phyloP scores from a whole-genome alignment of 345 rosid species.

The Ceriops tagal region DNA sequence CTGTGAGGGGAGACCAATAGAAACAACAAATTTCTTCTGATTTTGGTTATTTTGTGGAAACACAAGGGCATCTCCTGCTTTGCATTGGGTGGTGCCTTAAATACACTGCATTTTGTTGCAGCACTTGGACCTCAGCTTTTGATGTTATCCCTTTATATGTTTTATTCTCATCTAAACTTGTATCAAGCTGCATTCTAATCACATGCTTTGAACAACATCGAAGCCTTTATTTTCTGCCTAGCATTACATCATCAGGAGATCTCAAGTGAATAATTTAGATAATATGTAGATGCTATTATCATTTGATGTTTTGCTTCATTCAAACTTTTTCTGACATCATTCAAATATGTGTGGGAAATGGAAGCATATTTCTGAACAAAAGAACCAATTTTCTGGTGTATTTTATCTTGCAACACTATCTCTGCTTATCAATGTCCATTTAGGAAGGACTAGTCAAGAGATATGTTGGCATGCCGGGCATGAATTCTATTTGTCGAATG shows the following conservation, averaged over 20 bases:
- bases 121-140: no score
- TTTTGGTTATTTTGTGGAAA: no score
- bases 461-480: slow-evolving; percentile 78
- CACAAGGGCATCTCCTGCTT: no score
- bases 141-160: no score
- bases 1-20: no score
- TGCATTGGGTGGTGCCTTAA: no score
- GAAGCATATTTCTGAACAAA: background rate
- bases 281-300: background rate
- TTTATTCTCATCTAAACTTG: no score
- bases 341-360: background rate
- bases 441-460: slow-evolving; percentile 58
- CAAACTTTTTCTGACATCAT: background rate
- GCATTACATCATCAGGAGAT: background rate
- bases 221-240: no score
- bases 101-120: no score
- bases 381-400: background rate
- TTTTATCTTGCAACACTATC: slow-evolving; percentile 1
- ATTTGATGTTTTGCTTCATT: background rate
- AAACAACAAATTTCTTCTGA: no score
- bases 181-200: no score
- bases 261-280: background rate
- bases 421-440: slow-evolving; percentile 11
- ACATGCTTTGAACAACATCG: no score
- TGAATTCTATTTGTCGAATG: slow-evolving; percentile 73